A percentile compares a stretch with the other conserved stretches of the same genome.
Evolutionary conservation across 768 basidiomycete genomes (phyloP).

Genomic region (Lactarius akahatsu): DNA sequence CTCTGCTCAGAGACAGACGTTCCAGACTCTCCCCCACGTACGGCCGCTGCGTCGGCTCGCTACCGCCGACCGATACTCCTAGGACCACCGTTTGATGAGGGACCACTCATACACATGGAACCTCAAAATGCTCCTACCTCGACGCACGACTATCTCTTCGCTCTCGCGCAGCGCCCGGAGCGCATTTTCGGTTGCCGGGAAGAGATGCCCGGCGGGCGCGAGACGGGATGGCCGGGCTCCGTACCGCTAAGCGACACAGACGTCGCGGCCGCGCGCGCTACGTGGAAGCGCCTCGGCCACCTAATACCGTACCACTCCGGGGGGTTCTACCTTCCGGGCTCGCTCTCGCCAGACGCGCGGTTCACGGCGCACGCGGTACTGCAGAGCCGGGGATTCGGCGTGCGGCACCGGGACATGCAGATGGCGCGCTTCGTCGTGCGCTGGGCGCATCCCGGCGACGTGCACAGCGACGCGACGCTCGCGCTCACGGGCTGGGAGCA

Average conservation of each 20-base stretch:
- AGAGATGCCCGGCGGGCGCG: slow-evolving; percentile 20
- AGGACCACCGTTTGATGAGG: slow-evolving; percentile 33
- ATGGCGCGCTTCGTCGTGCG: slow-evolving; percentile 36
- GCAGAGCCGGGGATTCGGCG: slow-evolving; percentile 33
- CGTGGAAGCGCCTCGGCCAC: slow-evolving; percentile 32
- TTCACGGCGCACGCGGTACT: slow-evolving; percentile 32
- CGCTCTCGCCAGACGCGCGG: slow-evolving; percentile 33
- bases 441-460: slow-evolving; percentile 26
- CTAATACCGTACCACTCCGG: slow-evolving; percentile 35
- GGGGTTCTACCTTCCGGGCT: slow-evolving; percentile 35
- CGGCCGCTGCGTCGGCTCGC: slow-evolving; percentile 9
- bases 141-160: slow-evolving; percentile 34
- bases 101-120: slow-evolving; percentile 31
- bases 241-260: slow-evolving; percentile 32
- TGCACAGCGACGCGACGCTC: slow-evolving; percentile 26
- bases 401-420: slow-evolving; percentile 36
- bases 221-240: slow-evolving; percentile 26
- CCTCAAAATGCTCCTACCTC: slow-evolving; percentile 33
- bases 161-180: slow-evolving; percentile 33
- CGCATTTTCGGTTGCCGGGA: slow-evolving; percentile 29
- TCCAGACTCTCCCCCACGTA: slow-evolving; percentile 29
- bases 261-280: slow-evolving; percentile 30
- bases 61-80: slow-evolving; percentile 31
- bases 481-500: slow-evolving; percentile 37
- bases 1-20: slow-evolving; percentile 35